Base-by-base conservation (phyloP, 2,329 filamentous ascomycete species). In the Phialemoniopsis sp. region DNA sequence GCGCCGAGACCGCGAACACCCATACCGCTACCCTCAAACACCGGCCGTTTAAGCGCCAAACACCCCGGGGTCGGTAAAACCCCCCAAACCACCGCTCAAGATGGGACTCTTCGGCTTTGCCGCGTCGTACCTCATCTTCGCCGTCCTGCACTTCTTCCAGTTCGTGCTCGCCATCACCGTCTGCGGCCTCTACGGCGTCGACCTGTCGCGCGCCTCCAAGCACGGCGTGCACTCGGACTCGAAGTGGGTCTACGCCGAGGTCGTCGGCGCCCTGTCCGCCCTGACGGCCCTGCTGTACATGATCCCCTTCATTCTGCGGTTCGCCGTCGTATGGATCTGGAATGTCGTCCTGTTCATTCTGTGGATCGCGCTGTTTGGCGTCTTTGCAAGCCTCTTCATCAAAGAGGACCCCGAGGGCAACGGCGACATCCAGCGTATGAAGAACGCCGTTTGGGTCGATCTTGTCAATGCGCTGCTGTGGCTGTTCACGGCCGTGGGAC, bases 381-480 rank as follows among this genome's bases (percentile, higher is more conserved):
- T 93, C 44, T 95, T 95, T 57, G 89, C 82, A 39, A 80, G 75
- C 51, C 65, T 91, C 72, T 95, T 84, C 68, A 85, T 95, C 56
- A 62, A 77, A 39, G 81, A 82, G 52, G 60, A 88, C 42, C 59
- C 82, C 0, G 70, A 85, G 56, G 81, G 80, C 13, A 73, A 87
- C 55, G 51, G 53, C 31, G 80, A 74, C 36, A 73, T 91, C 41
- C 66, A 70, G 48, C 76, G 87, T 41, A 95, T 95, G 89, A 89
- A 89, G 67, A 81, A 83, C 55, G 87, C 88, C 5, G 87, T 93
- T 13, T 95, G 87, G 86, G 72, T 95, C 34, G 85, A 91, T 59
- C 61, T 95, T 37, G 68, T 76, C 34, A 87, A 84, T 57, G 76
- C 88, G 59, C 56, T 88, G 13, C 69, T 95, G 37, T 95, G 89